Conservation (phyloP, 2,329 filamentous ascomycete species). For the Aspergillus sp. region DNA sequence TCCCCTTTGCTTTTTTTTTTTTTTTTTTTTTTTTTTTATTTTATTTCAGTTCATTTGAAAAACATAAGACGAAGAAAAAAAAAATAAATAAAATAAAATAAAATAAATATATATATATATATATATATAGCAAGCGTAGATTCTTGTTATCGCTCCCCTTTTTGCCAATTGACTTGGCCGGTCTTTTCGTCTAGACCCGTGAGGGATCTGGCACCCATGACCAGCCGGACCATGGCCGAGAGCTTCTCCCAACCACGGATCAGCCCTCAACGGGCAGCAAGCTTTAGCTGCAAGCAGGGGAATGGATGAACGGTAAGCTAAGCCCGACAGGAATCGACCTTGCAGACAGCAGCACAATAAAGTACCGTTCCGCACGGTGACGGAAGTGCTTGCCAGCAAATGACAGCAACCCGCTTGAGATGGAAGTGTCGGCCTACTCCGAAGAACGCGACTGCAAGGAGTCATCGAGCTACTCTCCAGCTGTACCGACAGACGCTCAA, state of each 20-base stretch:
- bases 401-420: not conserved
- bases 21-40: not conserved
- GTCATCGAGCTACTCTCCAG: not conserved
- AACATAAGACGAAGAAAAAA: no score
- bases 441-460: not conserved
- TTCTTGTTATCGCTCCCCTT: not conserved
- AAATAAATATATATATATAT: no score
- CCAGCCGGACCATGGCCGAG: not conserved
- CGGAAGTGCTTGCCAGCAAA: constrained; percentile 20
- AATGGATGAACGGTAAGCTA: not conserved
- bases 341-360: constrained; percentile 2
- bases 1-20: not conserved
- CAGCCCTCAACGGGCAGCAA: not conserved
- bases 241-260: not conserved
- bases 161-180: no score
- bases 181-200: no score
- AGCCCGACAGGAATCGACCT: not conserved
- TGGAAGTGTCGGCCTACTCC: constrained; percentile 6
- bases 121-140: no score
- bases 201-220: not conserved
- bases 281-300: not conserved
- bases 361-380: constrained; percentile 13
- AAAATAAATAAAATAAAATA: no score
- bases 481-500: no score
- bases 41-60: no score